Evolutionary conservation across 1,284 basidiomycete species (phyloP), one percentile per base, ranked within the genome.

Genomic region (Leccinum angustisporum): DNA sequence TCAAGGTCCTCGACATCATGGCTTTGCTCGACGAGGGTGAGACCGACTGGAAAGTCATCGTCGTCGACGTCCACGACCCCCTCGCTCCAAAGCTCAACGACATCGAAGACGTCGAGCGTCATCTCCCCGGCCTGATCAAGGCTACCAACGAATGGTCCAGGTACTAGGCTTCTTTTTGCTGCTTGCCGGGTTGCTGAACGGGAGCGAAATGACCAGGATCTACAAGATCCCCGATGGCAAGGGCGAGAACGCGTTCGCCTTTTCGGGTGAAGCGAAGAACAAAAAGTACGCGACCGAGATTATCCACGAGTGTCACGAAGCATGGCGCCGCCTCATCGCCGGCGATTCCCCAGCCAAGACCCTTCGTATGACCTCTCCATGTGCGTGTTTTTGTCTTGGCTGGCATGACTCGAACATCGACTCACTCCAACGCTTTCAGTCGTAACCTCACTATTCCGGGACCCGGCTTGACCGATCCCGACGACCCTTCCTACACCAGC

Each of bases 1-100:
- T 99, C 87, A 99, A 99, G 84, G 94, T 99, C 66, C 94, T 99
- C 75, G 97, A 97, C 70, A 97, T 99, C 85, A 99, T 99, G 97
- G 97, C 97, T 59, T 86, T 99, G 62, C 88, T 98, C 69, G 95
- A 98, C 75, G 95, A 98, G 78, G 95, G 95, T 71, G 95, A 98
- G 83, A 98, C 95, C 70, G 95, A 98, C 84, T 98, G 95, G 95
- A 98, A 98, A 80, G 92, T 97, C 80, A 87, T 97, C 75, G 97
- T 97, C 75, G 95, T 99, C 68, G 97, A 99, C 76, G 86, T 98
- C 71, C 89, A 91, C 73, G 97, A 99, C 78, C 97, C 97, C 56
- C 89, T 99, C 65, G 97, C 97, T 36, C 82, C 91, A 73, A 95
- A 97, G 80, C 86, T 99, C 75, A 99, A 99, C 80, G 97, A 99